These are phyloP conservation scores for Magnolia officinalis DNA, from an alignment of 164 flowering plant genomes.

Conservation along the genomic window DNA sequence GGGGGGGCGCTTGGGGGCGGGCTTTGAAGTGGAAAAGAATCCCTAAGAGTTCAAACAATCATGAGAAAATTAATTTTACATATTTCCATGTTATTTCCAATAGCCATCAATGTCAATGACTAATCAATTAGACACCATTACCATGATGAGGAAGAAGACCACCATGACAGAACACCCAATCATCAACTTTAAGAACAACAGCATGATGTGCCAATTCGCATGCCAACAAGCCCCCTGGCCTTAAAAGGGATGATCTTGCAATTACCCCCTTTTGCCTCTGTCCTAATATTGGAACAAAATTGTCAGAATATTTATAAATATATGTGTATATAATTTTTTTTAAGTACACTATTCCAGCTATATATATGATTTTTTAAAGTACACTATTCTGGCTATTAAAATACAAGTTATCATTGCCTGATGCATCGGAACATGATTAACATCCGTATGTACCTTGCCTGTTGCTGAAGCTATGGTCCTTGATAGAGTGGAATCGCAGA, in stretches of 20 bases:
- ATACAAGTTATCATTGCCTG: background rate
- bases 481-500: too few relatives aligned
- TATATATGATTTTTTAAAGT: background rate
- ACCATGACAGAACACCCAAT: constrained; percentile 97
- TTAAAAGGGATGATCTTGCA: constrained; percentile 74
- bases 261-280: constrained; percentile 91
- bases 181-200: constrained; percentile 80
- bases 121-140: constrained; percentile 21
- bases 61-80: background rate
- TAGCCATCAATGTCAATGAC: background rate
- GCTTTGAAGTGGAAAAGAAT: too few relatives aligned
- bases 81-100: background rate
- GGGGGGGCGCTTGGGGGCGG: background rate
- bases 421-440: background rate
- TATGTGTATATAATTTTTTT: background rate
- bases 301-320: constrained; percentile 20
- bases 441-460: background rate
- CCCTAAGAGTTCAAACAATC: background rate
- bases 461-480: background rate
- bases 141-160: constrained; percentile 99
- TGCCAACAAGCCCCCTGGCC: constrained; percentile 87
- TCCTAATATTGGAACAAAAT: constrained; percentile 48
- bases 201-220: constrained; percentile 78
- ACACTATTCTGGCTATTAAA: background rate
- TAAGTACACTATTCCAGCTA: background rate